A percentile compares a stretch with the other conserved stretches of the same genome.
Evolutionary conservation across 208 protist genomes (phyloP).

Genomic region (Borovskyia barvae): DNA sequence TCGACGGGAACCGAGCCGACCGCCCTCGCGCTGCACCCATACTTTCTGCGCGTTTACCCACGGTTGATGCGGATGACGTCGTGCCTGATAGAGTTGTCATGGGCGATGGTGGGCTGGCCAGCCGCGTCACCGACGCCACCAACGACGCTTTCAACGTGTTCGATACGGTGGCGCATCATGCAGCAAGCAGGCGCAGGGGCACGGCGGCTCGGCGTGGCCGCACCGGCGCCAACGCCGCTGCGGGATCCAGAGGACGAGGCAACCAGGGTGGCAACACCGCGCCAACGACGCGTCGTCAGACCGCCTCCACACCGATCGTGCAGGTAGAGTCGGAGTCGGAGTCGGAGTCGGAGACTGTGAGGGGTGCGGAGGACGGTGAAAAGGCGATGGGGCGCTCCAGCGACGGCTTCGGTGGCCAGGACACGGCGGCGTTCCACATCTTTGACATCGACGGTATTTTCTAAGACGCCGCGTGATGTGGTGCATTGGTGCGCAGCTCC

Average conservation of each 20-base stretch:
- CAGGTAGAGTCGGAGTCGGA: too few species aligned
- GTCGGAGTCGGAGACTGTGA: too few species aligned
- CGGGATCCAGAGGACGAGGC: neutral
- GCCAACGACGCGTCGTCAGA: neutral
- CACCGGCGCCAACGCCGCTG: neutral
- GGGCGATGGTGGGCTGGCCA: neutral
- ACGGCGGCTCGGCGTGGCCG: constrained; percentile 13
- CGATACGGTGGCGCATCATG: constrained; percentile 46
- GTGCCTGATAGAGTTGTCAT: constrained; percentile 33
- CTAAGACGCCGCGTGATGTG: constrained; percentile 12
- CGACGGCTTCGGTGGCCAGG: too few species aligned
- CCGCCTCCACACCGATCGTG: neutral
- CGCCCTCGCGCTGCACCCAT: constrained; percentile 23
- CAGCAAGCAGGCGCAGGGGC: constrained; percentile 27
- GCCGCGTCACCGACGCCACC: neutral
- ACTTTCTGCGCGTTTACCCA: constrained; percentile 32
- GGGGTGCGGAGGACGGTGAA: too few species aligned
- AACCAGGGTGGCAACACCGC: neutral
- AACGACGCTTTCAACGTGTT: constrained; percentile 50
- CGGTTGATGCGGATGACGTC: constrained; percentile 51
- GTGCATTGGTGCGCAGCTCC: neutral
- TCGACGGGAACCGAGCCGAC: constrained; percentile 21
- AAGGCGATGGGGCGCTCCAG: too few species aligned
- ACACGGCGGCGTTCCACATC: constrained; percentile 38
- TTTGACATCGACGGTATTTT: constrained; percentile 81